Conservation (phyloP, 192 early-diverging fungal genomes). For the Backusella tuberculispora region DNA sequence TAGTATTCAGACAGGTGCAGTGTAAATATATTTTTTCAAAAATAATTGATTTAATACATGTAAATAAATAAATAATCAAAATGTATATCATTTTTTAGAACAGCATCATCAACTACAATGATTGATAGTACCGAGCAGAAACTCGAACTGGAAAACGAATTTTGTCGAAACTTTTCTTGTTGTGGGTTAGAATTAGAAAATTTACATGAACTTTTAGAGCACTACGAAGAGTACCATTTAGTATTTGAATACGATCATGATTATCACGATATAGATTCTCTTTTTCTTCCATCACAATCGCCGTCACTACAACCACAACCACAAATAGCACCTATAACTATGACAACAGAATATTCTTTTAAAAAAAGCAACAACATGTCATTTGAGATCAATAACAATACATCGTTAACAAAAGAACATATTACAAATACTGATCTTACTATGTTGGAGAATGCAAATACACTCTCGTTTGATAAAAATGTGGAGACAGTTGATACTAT, state of each 20-base stretch:
- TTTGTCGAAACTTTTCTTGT: conserved; percentile 93
- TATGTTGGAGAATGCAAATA: conserved; percentile 19
- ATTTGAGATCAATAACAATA: not conserved
- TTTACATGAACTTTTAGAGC: conserved; percentile 91
- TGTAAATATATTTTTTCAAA: not conserved
- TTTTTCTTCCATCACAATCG: not conserved
- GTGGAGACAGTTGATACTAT: conserved; percentile 13
- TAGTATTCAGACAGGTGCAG: conserved; percentile 1
- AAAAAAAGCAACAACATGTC: not conserved
- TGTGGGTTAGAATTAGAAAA: conserved; percentile 85
- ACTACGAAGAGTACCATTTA: conserved; percentile 93
- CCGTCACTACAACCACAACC: too few species aligned
- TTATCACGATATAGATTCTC: not conserved
- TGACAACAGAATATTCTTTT: not conserved
- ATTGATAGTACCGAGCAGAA: conserved; percentile 10
- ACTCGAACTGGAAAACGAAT: conserved; percentile 78
- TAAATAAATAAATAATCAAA: not conserved
- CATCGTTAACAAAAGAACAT: not conserved
- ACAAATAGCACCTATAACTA: not conserved
- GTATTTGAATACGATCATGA: not conserved
- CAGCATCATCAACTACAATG: not conserved
- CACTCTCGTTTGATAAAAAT: not conserved
- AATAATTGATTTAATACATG: not conserved
- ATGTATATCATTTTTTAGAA: not conserved
- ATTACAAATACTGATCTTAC: conserved; percentile 7